These are phyloP conservation scores for Zarea fungicola DNA, from an alignment of 2,329 filamentous ascomycete species.

Conservation along the genomic window DNA sequence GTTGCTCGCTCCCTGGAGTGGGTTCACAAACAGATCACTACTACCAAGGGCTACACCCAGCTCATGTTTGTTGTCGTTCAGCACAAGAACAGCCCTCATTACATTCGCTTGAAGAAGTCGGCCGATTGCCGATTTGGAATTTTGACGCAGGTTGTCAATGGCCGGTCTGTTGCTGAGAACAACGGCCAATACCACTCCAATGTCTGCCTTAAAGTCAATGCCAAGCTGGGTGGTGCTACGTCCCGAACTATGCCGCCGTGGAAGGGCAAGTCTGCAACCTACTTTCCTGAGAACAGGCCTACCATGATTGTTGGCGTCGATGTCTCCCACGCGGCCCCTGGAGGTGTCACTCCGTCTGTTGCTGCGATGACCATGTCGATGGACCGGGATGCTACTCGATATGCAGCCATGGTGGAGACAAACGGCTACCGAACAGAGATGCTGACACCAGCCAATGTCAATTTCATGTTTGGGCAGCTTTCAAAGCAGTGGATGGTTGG, in stretches of 20 bases:
- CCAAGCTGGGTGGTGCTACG: slow-evolving; percentile 84
- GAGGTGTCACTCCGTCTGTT: slow-evolving; percentile 64
- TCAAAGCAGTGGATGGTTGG: slow-evolving; percentile 59
- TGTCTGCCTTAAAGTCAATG: slow-evolving; percentile 94
- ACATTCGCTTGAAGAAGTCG: slow-evolving; percentile 84
- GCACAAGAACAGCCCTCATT: slow-evolving; percentile 65
- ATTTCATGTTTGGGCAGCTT: slow-evolving; percentile 60
- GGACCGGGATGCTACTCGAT: slow-evolving; percentile 66
- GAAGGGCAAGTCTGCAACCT: slow-evolving; percentile 23
- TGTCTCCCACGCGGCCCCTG: slow-evolving; percentile 77
- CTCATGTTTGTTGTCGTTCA: slow-evolving; percentile 75
- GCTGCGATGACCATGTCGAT: slow-evolving; percentile 82
- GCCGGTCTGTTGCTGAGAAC: slow-evolving; percentile 61
- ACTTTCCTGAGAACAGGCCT: slow-evolving; percentile 37
- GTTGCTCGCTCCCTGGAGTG: slow-evolving; percentile 45
- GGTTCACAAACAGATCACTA: slow-evolving; percentile 45
- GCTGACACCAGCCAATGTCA: slow-evolving; percentile 61
- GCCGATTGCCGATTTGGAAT: slow-evolving; percentile 82
- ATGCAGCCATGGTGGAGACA: slow-evolving; percentile 72
- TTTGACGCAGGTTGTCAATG: slow-evolving; percentile 76
- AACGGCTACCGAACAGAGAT: slow-evolving; percentile 82
- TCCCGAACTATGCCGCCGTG: slow-evolving; percentile 37
- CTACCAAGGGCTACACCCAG: slow-evolving; percentile 55
- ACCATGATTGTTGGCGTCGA: slow-evolving; percentile 90
- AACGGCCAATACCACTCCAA: slow-evolving; percentile 87